These are phyloP conservation scores for Persicaria tinctoria DNA, from an alignment of 148 eudicot species.

Conservation along the genomic window DNA sequence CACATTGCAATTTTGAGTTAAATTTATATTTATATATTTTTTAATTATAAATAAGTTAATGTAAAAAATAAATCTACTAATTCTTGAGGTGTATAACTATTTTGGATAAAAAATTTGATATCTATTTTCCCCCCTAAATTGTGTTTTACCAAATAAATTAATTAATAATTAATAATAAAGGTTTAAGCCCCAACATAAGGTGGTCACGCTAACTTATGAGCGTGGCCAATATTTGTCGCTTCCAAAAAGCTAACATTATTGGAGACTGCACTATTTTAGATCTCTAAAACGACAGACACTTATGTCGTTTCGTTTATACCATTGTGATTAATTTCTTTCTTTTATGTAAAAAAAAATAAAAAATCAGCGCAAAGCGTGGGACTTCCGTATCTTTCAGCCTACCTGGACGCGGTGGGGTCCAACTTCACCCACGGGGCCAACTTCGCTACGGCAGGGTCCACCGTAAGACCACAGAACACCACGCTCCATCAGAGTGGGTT, in stretches of 20 bases:
- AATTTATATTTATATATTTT: no score
- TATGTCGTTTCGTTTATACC: neutral
- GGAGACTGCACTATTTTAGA: neutral
- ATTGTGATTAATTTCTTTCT: neutral
- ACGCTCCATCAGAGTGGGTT: conserved; percentile 62
- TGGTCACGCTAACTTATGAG: neutral
- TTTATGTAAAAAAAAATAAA: neutral
- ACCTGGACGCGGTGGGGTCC: conserved; percentile 70
- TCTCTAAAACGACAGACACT: neutral
- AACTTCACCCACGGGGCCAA: conserved; percentile 92
- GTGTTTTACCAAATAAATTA: no score
- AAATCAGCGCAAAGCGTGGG: conserved; percentile 60
- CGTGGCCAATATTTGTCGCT: neutral
- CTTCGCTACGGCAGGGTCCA: conserved; percentile 90
- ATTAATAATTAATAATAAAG: no score
- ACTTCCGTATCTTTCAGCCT: conserved; percentile 56
- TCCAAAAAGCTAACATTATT: neutral
- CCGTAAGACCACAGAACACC: conserved; percentile 70
- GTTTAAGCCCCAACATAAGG: neutral
- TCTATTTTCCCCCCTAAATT: no score
- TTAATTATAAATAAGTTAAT: no score
- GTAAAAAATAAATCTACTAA: no score
- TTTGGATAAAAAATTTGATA: no score
- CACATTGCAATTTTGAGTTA: no score
- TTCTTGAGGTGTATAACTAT: no score